Evolutionary conservation across 306 rosid species (phyloP).

Genomic region (Prosopis cineraria): DNA sequence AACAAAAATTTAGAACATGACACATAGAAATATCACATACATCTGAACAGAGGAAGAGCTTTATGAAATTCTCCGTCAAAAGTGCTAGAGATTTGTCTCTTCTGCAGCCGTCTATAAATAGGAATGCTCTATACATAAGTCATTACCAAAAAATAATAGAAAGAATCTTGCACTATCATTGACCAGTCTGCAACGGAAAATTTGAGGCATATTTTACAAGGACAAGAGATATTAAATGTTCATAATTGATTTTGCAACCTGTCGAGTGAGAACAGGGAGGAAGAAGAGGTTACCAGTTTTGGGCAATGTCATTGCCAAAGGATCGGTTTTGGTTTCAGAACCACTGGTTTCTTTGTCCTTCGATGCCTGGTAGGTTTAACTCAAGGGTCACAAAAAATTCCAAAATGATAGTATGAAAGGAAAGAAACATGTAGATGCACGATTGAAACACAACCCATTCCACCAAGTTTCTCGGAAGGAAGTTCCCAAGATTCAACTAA

Average conservation of each 20-base stretch:
- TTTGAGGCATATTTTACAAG: constrained; percentile 8
- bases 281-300: constrained; percentile 36
- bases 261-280: background rate
- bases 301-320: constrained; percentile 29
- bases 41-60: constrained; percentile 57
- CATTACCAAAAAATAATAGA: background rate
- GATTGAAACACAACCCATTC: constrained; percentile 6
- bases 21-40: constrained; percentile 32
- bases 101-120: constrained; percentile 43
- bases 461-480: background rate
- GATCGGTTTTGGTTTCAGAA: constrained; percentile 32
- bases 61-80: constrained; percentile 57
- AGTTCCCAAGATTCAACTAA: background rate
- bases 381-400: background rate
- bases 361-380: constrained; percentile 39
- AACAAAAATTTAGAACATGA: background rate
- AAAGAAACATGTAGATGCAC: background rate
- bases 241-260: background rate
- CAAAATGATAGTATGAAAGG: background rate
- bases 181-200: background rate
- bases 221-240: background rate
- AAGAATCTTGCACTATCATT: background rate
- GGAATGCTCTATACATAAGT: constrained; percentile 7
- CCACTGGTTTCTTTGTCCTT: constrained; percentile 38
- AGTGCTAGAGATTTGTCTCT: constrained; percentile 61